phyloP scores from a whole-genome alignment of 495 filamentous ascomycete genomes.

The Margaritispora aquatica region DNA sequence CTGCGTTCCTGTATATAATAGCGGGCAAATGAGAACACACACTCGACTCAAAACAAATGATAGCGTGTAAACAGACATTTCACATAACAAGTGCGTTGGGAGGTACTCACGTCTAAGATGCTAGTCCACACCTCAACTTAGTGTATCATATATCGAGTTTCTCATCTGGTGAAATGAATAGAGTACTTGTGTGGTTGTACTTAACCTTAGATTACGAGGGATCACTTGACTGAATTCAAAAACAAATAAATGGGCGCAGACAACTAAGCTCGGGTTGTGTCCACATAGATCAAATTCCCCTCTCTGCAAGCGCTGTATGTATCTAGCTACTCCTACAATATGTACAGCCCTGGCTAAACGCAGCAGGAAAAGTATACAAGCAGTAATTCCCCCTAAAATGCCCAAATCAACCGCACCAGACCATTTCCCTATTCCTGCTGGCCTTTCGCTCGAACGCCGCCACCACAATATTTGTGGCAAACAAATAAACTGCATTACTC shows the following conservation, averaged over 20 bases:
- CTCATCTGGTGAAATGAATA: too few species aligned
- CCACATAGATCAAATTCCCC: too few species aligned
- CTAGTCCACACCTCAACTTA: too few species aligned
- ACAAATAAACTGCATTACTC: background rate
- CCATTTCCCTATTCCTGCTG: background rate
- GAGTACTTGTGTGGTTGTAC: too few species aligned
- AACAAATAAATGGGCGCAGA: too few species aligned
- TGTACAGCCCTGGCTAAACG: background rate
- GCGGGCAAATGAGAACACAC: background rate
- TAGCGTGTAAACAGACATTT: too few species aligned
- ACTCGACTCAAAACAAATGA: slow-evolving; percentile 22
- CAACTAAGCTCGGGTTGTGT: too few species aligned
- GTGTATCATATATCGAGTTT: too few species aligned
- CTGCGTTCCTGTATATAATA: slow-evolving; percentile 12
- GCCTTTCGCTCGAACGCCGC: background rate
- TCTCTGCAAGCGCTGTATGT: background rate
- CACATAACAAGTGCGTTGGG: too few species aligned
- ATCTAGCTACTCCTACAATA: background rate
- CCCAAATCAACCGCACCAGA: background rate
- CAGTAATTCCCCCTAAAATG: background rate
- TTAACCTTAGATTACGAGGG: too few species aligned
- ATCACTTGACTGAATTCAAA: too few species aligned
- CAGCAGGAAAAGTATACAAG: background rate
- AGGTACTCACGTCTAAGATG: too few species aligned
- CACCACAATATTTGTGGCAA: background rate